phyloP scores from a whole-genome alignment of 768 basidiomycete species.

The Auricularia auricula-judae region DNA sequence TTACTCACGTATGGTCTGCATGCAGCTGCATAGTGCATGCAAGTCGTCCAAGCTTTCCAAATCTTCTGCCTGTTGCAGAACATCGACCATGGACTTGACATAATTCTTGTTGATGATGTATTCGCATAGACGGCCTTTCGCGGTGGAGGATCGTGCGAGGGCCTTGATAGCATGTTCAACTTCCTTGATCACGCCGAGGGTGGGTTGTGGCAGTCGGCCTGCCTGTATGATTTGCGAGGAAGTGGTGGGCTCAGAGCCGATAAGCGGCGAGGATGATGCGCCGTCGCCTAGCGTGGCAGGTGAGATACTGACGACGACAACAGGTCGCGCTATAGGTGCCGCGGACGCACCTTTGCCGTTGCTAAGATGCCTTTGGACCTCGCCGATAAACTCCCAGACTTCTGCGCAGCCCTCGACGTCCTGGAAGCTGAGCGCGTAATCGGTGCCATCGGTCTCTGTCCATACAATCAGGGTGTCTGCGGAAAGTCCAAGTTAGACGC shows the following conservation, averaged over 20 bases:
- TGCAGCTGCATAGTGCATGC: constrained; percentile 81
- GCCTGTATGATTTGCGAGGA: constrained; percentile 57
- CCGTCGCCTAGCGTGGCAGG: constrained; percentile 1
- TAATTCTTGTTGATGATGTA: constrained; percentile 85
- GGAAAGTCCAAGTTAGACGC: neutral
- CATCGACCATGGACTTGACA: constrained; percentile 73
- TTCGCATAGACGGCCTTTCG: constrained; percentile 82
- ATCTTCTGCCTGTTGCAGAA: constrained; percentile 85
- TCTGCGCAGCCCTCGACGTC: constrained; percentile 91
- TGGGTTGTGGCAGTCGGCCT: constrained; percentile 65
- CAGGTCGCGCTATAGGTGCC: neutral
- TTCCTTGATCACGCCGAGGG: constrained; percentile 65
- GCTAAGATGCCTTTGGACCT: constrained; percentile 75
- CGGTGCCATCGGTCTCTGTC: constrained; percentile 91
- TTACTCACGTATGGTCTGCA: constrained; percentile 84
- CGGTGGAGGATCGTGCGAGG: constrained; percentile 55
- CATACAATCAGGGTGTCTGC: constrained; percentile 96
- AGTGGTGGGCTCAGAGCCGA: constrained; percentile 42
- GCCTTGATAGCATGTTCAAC: constrained; percentile 71
- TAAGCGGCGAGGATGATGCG: constrained; percentile 49
- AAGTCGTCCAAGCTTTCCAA: constrained; percentile 83
- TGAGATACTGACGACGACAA: neutral
- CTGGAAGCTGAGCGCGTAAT: constrained; percentile 95
- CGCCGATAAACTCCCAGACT: constrained; percentile 94
- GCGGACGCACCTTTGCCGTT: constrained; percentile 42